These are phyloP conservation scores for Nemania sp. DNA, from an alignment of 2,329 filamentous ascomycete genomes.

Conservation along the genomic window DNA sequence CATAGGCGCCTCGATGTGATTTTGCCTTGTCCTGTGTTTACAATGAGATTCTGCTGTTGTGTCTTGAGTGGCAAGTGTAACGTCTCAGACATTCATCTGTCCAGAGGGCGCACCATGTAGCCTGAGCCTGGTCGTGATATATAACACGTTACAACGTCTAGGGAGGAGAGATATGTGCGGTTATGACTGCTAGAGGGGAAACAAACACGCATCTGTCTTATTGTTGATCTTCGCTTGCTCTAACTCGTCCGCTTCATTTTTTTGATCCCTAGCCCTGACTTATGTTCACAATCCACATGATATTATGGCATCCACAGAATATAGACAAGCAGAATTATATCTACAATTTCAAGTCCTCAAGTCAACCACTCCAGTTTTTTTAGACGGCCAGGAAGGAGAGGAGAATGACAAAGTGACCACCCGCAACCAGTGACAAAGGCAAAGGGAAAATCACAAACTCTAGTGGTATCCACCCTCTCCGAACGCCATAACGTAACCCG, in stretches of 20 bases:
- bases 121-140: neutral
- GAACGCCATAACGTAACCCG: slow-evolving; percentile 49
- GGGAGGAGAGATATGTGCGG: slow-evolving; percentile 7
- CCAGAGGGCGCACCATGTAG: neutral
- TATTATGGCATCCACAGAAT: slow-evolving; percentile 3
- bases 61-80: neutral
- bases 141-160: neutral
- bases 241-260: slow-evolving; percentile 1
- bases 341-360: slow-evolving; percentile 1
- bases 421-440: neutral
- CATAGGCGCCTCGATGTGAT: neutral
- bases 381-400: neutral
- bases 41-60: neutral
- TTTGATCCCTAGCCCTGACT: slow-evolving; percentile 2
- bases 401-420: slow-evolving; percentile 1
- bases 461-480: slow-evolving; percentile 56
- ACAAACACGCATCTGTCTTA: neutral
- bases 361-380: slow-evolving; percentile 17
- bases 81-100: neutral
- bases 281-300: slow-evolving; percentile 7
- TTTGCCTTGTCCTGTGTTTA: slow-evolving; percentile 7
- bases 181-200: neutral
- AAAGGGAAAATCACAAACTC: slow-evolving; percentile 45
- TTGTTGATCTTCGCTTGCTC: neutral
- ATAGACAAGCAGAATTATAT: slow-evolving; percentile 25